Percentiles rank a stretch among this genome's conserved stretches.
Evolutionary conservation across 106 monocot species (phyloP).

Genomic region (Narthecium ossifragum): DNA sequence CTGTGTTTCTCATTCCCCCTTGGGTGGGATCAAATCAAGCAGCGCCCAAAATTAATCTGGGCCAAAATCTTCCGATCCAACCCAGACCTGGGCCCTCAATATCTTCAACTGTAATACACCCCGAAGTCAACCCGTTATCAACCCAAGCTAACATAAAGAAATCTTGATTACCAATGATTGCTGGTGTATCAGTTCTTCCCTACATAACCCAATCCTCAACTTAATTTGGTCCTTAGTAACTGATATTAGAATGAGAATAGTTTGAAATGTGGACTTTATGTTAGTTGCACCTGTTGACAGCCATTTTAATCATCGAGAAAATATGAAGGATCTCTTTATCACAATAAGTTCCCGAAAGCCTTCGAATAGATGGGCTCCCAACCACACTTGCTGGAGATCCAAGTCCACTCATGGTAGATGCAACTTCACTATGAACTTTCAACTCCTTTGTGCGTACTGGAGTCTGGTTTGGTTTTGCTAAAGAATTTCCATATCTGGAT

Average conservation of each 20-base stretch:
- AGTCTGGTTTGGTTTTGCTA: background rate
- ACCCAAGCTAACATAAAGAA: no score
- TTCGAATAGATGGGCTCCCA: background rate
- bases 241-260: no score
- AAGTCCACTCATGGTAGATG: conserved; percentile 4
- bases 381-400: conserved; percentile 3
- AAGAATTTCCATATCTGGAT: background rate
- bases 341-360: background rate
- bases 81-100: no score
- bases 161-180: background rate
- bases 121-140: no score
- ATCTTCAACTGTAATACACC: no score
- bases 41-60: no score
- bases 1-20: no score
- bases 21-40: no score
- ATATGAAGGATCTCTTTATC: background rate
- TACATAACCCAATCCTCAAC: background rate
- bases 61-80: no score
- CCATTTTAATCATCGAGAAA: conserved; percentile 14
- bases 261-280: background rate
- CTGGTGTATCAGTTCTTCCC: background rate
- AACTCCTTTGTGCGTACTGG: background rate
- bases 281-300: conserved; percentile 7
- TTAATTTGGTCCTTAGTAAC: no score
- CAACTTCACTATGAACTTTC: background rate